These are phyloP conservation scores for Citrus medica DNA, from an alignment of 345 rosid species.

Conservation along the genomic window DNA sequence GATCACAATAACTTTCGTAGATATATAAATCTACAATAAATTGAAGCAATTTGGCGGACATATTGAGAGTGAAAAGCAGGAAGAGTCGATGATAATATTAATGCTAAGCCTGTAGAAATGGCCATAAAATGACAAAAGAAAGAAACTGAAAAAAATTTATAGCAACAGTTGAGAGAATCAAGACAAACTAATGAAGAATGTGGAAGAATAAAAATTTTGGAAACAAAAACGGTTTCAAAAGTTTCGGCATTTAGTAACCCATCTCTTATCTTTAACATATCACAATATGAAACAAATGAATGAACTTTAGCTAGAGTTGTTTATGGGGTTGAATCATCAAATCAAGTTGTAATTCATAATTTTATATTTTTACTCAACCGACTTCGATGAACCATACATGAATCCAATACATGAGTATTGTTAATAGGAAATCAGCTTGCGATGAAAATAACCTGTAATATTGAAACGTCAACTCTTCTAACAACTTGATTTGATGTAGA, in stretches of 20 bases:
- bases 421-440: background rate
- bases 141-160: background rate
- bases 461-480: background rate
- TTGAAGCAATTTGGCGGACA: background rate
- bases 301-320: background rate
- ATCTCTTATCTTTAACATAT: background rate
- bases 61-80: background rate
- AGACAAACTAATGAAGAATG: background rate
- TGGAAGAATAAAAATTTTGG: background rate
- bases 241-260: background rate
- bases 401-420: background rate
- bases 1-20: background rate
- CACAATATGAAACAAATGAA: background rate
- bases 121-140: background rate
- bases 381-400: background rate
- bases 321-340: background rate
- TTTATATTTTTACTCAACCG: background rate
- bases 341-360: background rate
- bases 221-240: background rate
- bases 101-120: background rate
- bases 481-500: background rate
- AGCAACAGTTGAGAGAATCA: background rate
- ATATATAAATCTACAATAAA: background rate
- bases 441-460: background rate
- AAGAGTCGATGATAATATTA: background rate